Base-by-base conservation (phyloP, 768 basidiomycete genomes). In the Serendipita sp. region DNA sequence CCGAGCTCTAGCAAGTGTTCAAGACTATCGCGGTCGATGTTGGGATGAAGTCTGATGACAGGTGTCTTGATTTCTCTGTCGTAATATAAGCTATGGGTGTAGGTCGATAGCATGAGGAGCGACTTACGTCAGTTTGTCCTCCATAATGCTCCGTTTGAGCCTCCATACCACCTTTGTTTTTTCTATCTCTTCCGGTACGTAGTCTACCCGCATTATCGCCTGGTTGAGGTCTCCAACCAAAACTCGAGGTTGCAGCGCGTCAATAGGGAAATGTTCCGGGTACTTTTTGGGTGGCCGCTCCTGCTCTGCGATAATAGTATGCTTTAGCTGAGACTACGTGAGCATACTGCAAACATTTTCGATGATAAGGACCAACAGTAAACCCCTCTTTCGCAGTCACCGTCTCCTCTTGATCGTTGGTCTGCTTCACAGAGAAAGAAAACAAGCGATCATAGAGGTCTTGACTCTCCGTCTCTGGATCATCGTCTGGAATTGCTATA, bases 381-480 rank as follows among this genome's bases (percentile, higher is more conserved):
- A 83, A 83, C 0, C 82, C 82, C 3, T 73, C 72, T 15, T 75
- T 74, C 8, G 72, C 69, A 0, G 71, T 70, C 1, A 81, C 81
- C 3, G 75, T 74, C 68, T 83, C 83, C 63, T 81, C 80, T 67
- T 83, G 79, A 51, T 83, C 80, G 18, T 76, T 77, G 4, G 78
- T 81, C 70, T 84, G 81, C 0, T 75, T 70, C 0, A 85, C 83
- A 52, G 80, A 78, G 64, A 81, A 85, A 0, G 76, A 76, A 68
- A 80, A 81, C 65, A 84, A 70, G 8, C 82, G 74, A 41, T 81
- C 81, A 2, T 71, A 73, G 15, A 76, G 74, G 11, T 78, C 77
- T 3, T 76, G 77, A 4, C 64, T 62, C 32, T 63, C 65, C 5
- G 71, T 32, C 4, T 75, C 74, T 18, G 70, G 66, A 0, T 66